These are phyloP conservation scores for Tuber magnatum DNA, from an alignment of 495 filamentous ascomycete genomes.

Conservation along the genomic window DNA sequence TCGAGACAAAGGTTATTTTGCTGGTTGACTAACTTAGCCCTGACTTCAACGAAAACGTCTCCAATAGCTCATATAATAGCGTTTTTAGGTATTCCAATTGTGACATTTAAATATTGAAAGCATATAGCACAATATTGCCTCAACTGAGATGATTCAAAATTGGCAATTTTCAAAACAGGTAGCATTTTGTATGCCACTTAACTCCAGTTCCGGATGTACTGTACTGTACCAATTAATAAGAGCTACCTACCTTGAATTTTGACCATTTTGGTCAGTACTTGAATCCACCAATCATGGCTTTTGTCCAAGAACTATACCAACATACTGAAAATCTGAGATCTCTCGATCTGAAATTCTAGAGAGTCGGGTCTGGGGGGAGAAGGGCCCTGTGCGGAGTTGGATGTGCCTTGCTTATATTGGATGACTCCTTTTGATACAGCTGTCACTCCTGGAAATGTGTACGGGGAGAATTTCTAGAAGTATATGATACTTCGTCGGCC, in stretches of 20 bases:
- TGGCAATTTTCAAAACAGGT: too few relatives aligned
- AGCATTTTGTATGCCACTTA: background rate
- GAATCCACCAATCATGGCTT: background rate
- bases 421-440: too few relatives aligned
- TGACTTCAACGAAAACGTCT: background rate
- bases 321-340: background rate
- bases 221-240: too few relatives aligned
- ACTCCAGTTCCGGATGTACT: background rate
- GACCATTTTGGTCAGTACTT: background rate
- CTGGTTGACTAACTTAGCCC: background rate
- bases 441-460: too few relatives aligned
- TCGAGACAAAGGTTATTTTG: background rate
- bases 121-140: background rate
- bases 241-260: too few relatives aligned
- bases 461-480: too few relatives aligned
- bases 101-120: background rate
- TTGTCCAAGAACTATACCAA: background rate
- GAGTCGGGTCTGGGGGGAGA: too few relatives aligned
- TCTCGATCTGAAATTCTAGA: background rate
- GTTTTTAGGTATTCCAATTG: background rate
- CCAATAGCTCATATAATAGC: background rate
- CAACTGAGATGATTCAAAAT: too few relatives aligned
- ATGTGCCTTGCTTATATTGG: too few relatives aligned
- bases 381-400: too few relatives aligned
- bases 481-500: too few relatives aligned